A percentile compares a stretch with the other conserved stretches of the same genome.
These are phyloP conservation scores for Leishmania major DNA, from an alignment of 208 protist genomes.

Conservation along the genomic window DNA sequence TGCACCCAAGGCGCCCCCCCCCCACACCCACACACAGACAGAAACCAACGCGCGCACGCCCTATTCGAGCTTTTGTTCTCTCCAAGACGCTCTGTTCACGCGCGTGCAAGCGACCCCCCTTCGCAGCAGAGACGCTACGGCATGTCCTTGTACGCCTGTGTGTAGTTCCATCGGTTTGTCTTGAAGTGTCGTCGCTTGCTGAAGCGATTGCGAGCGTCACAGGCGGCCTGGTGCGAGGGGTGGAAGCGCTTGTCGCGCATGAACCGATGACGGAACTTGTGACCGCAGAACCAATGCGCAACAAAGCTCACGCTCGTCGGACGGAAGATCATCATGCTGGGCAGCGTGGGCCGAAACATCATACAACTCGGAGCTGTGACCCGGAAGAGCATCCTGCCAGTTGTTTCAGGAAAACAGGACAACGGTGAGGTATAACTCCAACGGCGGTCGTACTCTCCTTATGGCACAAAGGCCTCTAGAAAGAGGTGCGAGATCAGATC, in stretches of 20 bases:
- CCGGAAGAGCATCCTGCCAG: slow-evolving; percentile 21
- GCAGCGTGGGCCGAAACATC: slow-evolving; percentile 36
- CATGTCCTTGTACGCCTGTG: slow-evolving; percentile 92
- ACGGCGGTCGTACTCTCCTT: background rate
- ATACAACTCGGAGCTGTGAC: slow-evolving; percentile 20
- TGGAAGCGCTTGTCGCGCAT: slow-evolving; percentile 92
- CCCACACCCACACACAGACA: background rate
- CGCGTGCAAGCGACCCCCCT: background rate
- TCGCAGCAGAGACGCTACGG: slow-evolving; percentile 35
- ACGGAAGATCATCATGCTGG: slow-evolving; percentile 45
- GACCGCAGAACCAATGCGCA: slow-evolving; percentile 89
- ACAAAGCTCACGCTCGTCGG: slow-evolving; percentile 58
- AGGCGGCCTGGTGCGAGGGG: slow-evolving; percentile 71
- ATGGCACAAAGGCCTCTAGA: background rate
- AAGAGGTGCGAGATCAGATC: background rate
- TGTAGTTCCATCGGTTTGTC: slow-evolving; percentile 92
- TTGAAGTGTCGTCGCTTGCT: slow-evolving; percentile 86
- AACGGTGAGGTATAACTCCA: background rate
- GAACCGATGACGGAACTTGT: slow-evolving; percentile 86
- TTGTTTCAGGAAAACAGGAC: background rate
- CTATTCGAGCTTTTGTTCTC: background rate
- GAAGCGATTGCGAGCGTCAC: slow-evolving; percentile 82
- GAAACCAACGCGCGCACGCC: background rate
- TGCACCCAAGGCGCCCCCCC: background rate
- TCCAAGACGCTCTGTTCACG: background rate